Percentiles rank a stretch among this genome's conserved stretches.
These are phyloP conservation scores for Biancaea sappan DNA, from an alignment of 306 rosid species.

Conservation along the genomic window DNA sequence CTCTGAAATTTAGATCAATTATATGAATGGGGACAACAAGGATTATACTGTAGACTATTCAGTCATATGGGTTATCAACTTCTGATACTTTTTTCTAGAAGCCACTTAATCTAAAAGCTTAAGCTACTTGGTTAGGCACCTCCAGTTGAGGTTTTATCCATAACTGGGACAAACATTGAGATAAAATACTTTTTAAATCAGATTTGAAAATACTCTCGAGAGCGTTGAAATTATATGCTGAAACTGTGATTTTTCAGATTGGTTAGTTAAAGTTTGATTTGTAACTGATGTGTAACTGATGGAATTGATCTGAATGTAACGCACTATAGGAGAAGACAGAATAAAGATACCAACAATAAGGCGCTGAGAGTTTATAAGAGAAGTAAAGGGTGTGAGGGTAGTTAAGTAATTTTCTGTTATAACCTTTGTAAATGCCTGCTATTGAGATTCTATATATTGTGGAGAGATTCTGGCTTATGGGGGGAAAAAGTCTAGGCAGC, in stretches of 20 bases:
- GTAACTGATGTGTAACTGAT: background rate
- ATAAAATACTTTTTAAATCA: background rate
- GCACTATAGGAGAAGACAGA: too few relatives aligned
- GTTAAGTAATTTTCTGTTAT: too few relatives aligned
- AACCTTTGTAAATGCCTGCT: too few relatives aligned
- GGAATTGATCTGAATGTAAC: too few relatives aligned
- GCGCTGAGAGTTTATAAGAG: too few relatives aligned
- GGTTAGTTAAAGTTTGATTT: background rate
- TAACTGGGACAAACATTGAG: background rate
- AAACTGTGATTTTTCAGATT: background rate
- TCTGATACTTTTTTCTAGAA: background rate
- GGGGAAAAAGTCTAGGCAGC: too few relatives aligned
- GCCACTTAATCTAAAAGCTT: background rate
- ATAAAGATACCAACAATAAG: too few relatives aligned
- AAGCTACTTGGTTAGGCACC: background rate
- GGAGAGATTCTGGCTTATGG: too few relatives aligned
- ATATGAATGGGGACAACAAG: background rate
- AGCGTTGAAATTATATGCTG: background rate
- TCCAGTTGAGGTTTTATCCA: background rate
- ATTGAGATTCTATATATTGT: too few relatives aligned
- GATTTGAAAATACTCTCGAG: background rate
- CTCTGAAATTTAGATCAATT: background rate
- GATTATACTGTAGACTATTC: background rate
- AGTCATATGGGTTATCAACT: background rate
- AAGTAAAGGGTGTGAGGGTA: too few relatives aligned